phyloP scores from a whole-genome alignment of 2,329 filamentous ascomycete genomes.

The Ophiocordyceps polyrhachis-furcata region DNA sequence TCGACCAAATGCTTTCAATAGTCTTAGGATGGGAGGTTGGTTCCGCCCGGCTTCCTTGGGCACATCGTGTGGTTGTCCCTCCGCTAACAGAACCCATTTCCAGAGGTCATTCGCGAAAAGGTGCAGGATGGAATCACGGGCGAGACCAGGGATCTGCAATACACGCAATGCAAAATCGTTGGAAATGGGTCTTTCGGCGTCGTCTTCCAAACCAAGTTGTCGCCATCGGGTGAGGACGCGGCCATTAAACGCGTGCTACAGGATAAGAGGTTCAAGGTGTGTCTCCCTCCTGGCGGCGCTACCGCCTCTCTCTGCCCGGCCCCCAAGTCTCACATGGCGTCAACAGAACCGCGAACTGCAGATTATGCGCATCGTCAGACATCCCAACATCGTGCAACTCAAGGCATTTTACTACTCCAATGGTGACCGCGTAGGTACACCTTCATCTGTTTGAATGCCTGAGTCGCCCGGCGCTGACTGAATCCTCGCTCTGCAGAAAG shows the following conservation, averaged over 20 bases:
- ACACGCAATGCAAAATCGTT: slow-evolving; percentile 98
- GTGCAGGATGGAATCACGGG: slow-evolving; percentile 96
- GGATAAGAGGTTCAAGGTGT: slow-evolving; percentile 98
- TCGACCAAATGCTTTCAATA: slow-evolving; percentile 73
- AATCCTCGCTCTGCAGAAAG: slow-evolving; percentile 40
- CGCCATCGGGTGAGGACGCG: slow-evolving; percentile 92
- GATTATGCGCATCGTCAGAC: slow-evolving; percentile 98
- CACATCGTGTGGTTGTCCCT: slow-evolving; percentile 3
- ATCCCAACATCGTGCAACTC: slow-evolving; percentile 96
- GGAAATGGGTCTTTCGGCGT: slow-evolving; percentile 98
- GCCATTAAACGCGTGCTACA: slow-evolving; percentile 98
- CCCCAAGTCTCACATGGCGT: background rate
- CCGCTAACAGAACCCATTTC: slow-evolving; percentile 7
- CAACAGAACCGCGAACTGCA: slow-evolving; percentile 89
- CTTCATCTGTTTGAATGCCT: background rate
- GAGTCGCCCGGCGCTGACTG: slow-evolving; percentile 1
- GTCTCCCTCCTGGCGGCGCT: background rate
- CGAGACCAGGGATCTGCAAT: slow-evolving; percentile 90
- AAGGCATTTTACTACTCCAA: slow-evolving; percentile 99
- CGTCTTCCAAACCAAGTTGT: slow-evolving; percentile 97
- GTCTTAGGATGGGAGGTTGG: slow-evolving; percentile 94
- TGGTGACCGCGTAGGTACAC: slow-evolving; percentile 64
- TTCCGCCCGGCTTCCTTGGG: slow-evolving; percentile 3
- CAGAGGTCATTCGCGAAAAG: slow-evolving; percentile 96
- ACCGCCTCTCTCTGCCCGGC: no score